Evolutionary conservation across 306 rosid genomes (phyloP), one percentile per base, ranked within the genome.

Genomic region (Abrus precatorius): DNA sequence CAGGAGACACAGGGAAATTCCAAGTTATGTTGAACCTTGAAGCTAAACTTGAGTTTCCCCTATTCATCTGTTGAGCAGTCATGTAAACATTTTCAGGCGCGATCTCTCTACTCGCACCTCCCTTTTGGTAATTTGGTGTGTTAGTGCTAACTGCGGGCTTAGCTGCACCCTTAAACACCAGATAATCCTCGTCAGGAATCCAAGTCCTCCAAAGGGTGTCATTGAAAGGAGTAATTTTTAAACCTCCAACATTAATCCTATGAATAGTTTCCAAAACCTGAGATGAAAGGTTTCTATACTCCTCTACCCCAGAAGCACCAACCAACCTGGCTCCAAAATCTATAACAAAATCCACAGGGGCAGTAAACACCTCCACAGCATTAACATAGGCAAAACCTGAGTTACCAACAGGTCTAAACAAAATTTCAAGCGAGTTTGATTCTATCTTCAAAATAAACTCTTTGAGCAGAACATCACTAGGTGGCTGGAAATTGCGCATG

Each of bases 191-290:
- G 83, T 96, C 99, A 80, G 98, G 99, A 55, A 86, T 71, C 99
- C 99, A 96, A 72, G 91, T 89, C 85, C 99, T 92, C 99, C 98
- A 93, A 75, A 93, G 84, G 67, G 93, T 96, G 66, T 96, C 99
- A 79, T 96, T 96, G 36, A 92, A 90, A 72, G 99, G 98, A 13
- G 97, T 96, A 82, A 96, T 55, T 77, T 83, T 84, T 50, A 88
- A 59, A 41, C 99, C 99, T 74, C 99, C 98, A 70, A 92, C 97
- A 84, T 95, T 95, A 79, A 95, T 90, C 83, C 99, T 91, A 80
- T 86, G 86, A 72, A 93, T 65, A 55, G 97, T 91, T 88, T 95
- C 99, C 30, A 95, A 87, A 84, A 93, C 83, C 59, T 86, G 84
- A 11, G 93, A 89, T 50, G 97, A 87, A 69, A 95, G 87, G 47